phyloP scores from a whole-genome alignment of 2,329 filamentous ascomycete species.

The Cercospora zeina region DNA sequence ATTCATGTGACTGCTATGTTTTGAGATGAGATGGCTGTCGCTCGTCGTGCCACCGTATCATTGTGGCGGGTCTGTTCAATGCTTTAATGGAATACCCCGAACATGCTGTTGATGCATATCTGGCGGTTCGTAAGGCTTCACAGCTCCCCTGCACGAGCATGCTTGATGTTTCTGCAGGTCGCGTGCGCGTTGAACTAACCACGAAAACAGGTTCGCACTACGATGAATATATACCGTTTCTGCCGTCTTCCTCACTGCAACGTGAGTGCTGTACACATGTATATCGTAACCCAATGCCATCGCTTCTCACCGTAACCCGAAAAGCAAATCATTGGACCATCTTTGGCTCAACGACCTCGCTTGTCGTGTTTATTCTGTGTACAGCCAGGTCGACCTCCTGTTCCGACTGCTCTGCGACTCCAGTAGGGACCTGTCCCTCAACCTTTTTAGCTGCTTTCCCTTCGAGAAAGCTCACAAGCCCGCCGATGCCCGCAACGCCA shows the following conservation, averaged over 20 bases:
- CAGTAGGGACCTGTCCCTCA: constrained; percentile 60
- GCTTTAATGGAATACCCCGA: not conserved
- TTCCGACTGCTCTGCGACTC: not conserved
- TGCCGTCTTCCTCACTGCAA: constrained; percentile 2
- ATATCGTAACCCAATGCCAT: not conserved
- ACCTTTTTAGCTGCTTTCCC: constrained; percentile 68
- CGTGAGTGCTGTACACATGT: constrained; percentile 7
- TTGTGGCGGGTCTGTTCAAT: not conserved
- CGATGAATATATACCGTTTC: not conserved
- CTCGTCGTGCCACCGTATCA: not conserved
- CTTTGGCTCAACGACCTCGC: constrained; percentile 3
- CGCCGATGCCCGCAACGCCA: constrained; percentile 66
- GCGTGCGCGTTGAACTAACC: not conserved
- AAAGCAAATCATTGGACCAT: not conserved
- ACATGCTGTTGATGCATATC: too few relatives aligned
- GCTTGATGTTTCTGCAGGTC: not conserved
- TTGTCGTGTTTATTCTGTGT: not conserved
- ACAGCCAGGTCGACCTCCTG: constrained; percentile 12
- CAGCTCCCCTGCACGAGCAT: not conserved
- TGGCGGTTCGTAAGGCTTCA: not conserved
- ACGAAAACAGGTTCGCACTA: not conserved
- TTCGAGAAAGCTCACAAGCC: constrained; percentile 69
- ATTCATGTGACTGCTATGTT: constrained; percentile 1
- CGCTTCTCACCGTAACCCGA: not conserved
- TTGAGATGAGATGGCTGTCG: constrained; percentile 6